Evolutionary conservation across 2,329 filamentous ascomycete species (phyloP).

Genomic region (Diatrype stigma): DNA sequence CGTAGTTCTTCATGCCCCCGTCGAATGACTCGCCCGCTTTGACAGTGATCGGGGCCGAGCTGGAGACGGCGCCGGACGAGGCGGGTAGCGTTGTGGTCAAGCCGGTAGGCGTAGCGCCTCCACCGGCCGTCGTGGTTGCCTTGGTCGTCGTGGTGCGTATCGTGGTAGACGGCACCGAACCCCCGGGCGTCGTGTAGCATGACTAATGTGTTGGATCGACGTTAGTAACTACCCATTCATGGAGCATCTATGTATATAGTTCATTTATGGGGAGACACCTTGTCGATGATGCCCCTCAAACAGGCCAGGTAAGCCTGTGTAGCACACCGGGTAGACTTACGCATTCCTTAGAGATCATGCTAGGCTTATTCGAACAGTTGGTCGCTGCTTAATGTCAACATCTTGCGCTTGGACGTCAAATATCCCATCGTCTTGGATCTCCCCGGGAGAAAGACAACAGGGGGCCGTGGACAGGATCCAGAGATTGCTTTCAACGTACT

Average conservation of each 20-base stretch:
- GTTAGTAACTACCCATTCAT: background rate
- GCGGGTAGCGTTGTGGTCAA: constrained; percentile 4
- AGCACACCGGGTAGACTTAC: background rate
- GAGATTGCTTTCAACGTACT: background rate
- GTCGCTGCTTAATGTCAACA: background rate
- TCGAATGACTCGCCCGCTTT: constrained; percentile 9
- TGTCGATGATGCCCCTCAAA: too few relatives aligned
- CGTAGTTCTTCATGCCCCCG: constrained; percentile 18
- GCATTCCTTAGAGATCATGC: background rate
- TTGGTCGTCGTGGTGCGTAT: background rate
- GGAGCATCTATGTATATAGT: too few relatives aligned
- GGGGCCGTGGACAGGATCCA: background rate
- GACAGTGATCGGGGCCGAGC: constrained; percentile 4
- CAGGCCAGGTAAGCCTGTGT: too few relatives aligned
- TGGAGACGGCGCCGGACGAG: constrained; percentile 6
- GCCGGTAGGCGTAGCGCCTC: constrained; percentile 4
- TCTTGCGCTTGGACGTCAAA: background rate
- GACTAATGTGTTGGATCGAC: background rate
- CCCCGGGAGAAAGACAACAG: background rate
- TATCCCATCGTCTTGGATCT: background rate
- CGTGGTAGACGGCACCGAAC: background rate
- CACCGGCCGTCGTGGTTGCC: background rate
- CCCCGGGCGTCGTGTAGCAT: background rate
- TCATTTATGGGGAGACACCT: too few relatives aligned
- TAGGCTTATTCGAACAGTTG: background rate